phyloP scores from a whole-genome alignment of 2,329 filamentous ascomycete genomes.

The Penicillium aurantiogriseum region DNA sequence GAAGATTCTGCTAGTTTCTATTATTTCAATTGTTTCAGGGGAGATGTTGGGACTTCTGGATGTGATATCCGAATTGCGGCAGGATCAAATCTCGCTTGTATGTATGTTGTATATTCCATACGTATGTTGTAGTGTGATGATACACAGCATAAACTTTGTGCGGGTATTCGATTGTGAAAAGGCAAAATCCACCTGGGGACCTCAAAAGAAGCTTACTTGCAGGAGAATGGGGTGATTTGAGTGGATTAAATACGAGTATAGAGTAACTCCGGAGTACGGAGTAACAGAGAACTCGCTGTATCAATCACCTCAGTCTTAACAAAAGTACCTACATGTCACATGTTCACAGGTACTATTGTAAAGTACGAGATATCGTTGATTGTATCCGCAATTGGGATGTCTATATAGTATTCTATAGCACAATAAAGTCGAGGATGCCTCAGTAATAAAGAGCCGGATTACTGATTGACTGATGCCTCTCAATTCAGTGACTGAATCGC shows the following conservation, averaged over 20 bases:
- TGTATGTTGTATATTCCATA: background rate
- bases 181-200: background rate
- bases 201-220: background rate
- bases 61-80: background rate
- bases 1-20: background rate
- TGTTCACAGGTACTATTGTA: background rate
- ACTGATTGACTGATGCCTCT: background rate
- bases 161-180: background rate
- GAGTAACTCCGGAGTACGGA: no score
- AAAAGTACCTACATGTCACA: background rate
- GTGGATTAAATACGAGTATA: background rate
- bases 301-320: background rate
- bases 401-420: background rate
- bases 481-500: background rate
- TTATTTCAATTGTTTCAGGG: background rate
- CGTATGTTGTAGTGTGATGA: background rate
- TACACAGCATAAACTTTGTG: background rate
- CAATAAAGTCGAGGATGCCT: no score
- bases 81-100: background rate
- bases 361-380: no score
- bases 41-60: background rate
- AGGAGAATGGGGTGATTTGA: background rate
- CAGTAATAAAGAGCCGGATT: background rate
- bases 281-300: background rate
- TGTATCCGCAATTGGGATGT: background rate